These are phyloP conservation scores for Mollisia scopiformis DNA, from an alignment of 2,329 filamentous ascomycete genomes.

Conservation along the genomic window DNA sequence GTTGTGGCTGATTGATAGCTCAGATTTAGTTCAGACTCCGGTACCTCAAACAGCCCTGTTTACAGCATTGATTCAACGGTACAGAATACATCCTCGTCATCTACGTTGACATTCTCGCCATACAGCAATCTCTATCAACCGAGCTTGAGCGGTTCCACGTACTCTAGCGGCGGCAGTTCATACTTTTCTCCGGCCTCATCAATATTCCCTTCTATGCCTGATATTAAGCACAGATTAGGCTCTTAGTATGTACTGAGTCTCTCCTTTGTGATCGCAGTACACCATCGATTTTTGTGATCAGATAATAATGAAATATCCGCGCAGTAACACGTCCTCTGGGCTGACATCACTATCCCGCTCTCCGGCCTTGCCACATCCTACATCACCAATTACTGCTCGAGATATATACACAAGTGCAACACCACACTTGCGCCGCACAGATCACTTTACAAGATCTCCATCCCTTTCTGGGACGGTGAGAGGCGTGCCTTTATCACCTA, in stretches of 20 bases:
- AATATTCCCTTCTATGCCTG: slow-evolving; percentile 36
- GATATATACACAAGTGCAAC: slow-evolving; percentile 36
- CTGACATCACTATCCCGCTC: slow-evolving; percentile 37
- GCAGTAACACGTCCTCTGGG: slow-evolving; percentile 32
- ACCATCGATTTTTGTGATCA: slow-evolving; percentile 22
- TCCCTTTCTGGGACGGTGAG: slow-evolving; percentile 32
- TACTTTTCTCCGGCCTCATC: slow-evolving; percentile 34
- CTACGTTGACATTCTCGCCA: slow-evolving; percentile 32
- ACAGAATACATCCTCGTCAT: slow-evolving; percentile 33
- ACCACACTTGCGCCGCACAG: slow-evolving; percentile 34
- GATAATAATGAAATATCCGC: slow-evolving; percentile 34
- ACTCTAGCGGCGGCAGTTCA: slow-evolving; percentile 32
- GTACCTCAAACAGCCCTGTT: slow-evolving; percentile 37
- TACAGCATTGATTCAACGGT: slow-evolving; percentile 36
- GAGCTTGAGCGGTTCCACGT: slow-evolving; percentile 34
- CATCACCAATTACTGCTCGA: slow-evolving; percentile 34
- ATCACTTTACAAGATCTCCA: slow-evolving; percentile 37
- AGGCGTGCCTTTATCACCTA: slow-evolving; percentile 37
- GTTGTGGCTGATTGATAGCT: slow-evolving; percentile 35
- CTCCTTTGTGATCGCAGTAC: slow-evolving; percentile 15
- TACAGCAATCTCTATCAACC: slow-evolving; percentile 36
- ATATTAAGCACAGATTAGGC: slow-evolving; percentile 37
- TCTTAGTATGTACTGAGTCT: slow-evolving; percentile 34
- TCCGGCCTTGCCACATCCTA: slow-evolving; percentile 35
- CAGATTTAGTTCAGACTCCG: slow-evolving; percentile 37